phyloP scores from a whole-genome alignment of 192 early-diverging fungal species.

The Allomyces macrogynus region DNA sequence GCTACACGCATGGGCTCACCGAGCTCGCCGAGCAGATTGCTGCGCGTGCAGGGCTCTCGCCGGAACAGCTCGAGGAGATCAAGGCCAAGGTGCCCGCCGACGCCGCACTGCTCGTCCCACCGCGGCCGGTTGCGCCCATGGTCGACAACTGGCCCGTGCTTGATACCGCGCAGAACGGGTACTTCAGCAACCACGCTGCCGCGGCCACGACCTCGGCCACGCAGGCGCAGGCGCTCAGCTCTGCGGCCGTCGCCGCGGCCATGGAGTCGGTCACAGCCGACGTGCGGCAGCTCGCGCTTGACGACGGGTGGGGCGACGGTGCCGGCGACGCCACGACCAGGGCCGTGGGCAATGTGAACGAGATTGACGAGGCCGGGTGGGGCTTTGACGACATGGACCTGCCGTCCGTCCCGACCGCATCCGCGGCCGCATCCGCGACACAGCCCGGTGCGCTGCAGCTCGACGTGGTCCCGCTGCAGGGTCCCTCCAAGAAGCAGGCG shows the following conservation, averaged over 20 bases:
- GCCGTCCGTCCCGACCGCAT: conserved; percentile 11
- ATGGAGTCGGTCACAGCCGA: neutral
- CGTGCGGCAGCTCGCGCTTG: conserved; percentile 10
- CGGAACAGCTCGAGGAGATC: conserved; percentile 32
- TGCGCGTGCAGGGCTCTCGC: conserved; percentile 40
- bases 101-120: conserved; percentile 38
- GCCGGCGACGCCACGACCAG: conserved; percentile 36
- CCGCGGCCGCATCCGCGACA: conserved; percentile 14
- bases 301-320: conserved; percentile 26
- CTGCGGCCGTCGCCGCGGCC: too few species aligned
- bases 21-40: conserved; percentile 74
- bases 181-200: conserved; percentile 49
- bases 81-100: conserved; percentile 13
- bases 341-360: conserved; percentile 29
- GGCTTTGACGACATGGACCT: conserved; percentile 52
- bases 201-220: neutral
- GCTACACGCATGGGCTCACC: conserved; percentile 66
- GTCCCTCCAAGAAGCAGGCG: conserved; percentile 43
- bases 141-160: conserved; percentile 87
- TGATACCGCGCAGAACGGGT: conserved; percentile 46
- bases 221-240: conserved; percentile 2
- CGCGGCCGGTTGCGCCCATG: conserved; percentile 45
- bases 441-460: conserved; percentile 27
- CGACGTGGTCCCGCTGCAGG: conserved; percentile 58
- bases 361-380: conserved; percentile 54